Base-by-base conservation (phyloP, 1,284 basidiomycete species). In the Leccinum angustisporum region DNA sequence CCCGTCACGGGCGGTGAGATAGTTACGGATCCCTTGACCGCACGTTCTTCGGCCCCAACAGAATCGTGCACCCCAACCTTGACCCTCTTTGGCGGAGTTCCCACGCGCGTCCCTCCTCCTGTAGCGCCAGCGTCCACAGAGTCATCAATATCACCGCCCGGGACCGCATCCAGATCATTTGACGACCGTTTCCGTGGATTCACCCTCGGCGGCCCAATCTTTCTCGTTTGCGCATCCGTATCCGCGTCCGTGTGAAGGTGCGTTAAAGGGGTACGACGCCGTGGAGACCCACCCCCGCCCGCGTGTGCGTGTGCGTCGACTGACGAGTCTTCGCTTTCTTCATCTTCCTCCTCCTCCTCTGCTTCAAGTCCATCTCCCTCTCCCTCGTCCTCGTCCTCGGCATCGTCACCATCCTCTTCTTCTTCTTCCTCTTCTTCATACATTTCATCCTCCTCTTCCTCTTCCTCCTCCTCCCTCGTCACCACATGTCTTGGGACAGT, bases 161-260 rank as follows among this genome's bases (percentile, higher is more conserved):
- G n/a, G 3, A 51, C 36, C 0, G 6, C 30, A 50, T 72, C 69
- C 36, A 75, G 40, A 62, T 76, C 74, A 53, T 73, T 70, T 21
- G 73, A 73, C 1, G 71, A 74, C 13, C 72, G 70, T 65, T 76
- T 73, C 34, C 73, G 64, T 16, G 72, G 74, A 34, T 74, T 72
- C 48, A 72, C n/a, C 30, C 61, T 63, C 10, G 61, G 71, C 2
- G 67, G 68, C 11, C 58, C 68, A 27, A 64, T 68, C 60, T 72
- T 72, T 9, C 10, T 6, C 27, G 25, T 51, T 27, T 30, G 50
- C 25, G 25, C 50, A 30, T 48, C 46, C 7, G 21, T 21, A 5
- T 48, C 46, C 13, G 18, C 46, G 46, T 59, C 59, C 10, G 55
- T 16, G 7, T 33, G 50, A 21, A 52, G 8, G 16, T 27, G 57